These are phyloP conservation scores for Plasmodium adleri DNA, from an alignment of 169 alveolate genomes.

Conservation along the genomic window DNA sequence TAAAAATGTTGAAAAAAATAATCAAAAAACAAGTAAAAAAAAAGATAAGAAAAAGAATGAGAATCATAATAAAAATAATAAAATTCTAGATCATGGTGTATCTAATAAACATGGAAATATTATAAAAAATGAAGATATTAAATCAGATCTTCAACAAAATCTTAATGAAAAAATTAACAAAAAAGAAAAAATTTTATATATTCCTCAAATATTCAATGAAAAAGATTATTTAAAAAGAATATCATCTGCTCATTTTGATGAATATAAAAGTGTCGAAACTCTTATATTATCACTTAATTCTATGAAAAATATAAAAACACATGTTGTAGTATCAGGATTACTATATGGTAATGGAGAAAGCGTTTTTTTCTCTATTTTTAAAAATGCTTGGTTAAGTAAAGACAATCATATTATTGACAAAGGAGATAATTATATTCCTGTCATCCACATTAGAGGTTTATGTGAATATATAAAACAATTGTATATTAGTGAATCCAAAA, in stretches of 20 bases:
- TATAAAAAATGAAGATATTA: background rate
- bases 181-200: conserved; percentile 1
- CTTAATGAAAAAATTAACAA: background rate
- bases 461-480: conserved; percentile 48
- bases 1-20: background rate
- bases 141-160: background rate
- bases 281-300: conserved; percentile 46
- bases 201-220: conserved; percentile 39
- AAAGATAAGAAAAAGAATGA: background rate
- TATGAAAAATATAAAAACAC: conserved; percentile 29
- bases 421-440: conserved; percentile 52
- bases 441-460: conserved; percentile 42
- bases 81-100: too few relatives aligned
- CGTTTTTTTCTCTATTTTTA: conserved; percentile 37
- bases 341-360: conserved; percentile 58
- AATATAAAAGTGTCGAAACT: conserved; percentile 45
- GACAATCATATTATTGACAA: conserved; percentile 47
- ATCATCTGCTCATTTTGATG: conserved; percentile 30
- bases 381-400: conserved; percentile 58
- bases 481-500: background rate
- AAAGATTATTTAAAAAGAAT: conserved; percentile 48
- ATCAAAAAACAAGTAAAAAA: background rate
- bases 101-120: too few relatives aligned
- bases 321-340: conserved; percentile 60
- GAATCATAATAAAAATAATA: background rate